Evolutionary conservation across 2,329 filamentous ascomycete genomes (phyloP), one percentile per base, ranked within the genome.

Genomic region (Rutstroemia sp.): DNA sequence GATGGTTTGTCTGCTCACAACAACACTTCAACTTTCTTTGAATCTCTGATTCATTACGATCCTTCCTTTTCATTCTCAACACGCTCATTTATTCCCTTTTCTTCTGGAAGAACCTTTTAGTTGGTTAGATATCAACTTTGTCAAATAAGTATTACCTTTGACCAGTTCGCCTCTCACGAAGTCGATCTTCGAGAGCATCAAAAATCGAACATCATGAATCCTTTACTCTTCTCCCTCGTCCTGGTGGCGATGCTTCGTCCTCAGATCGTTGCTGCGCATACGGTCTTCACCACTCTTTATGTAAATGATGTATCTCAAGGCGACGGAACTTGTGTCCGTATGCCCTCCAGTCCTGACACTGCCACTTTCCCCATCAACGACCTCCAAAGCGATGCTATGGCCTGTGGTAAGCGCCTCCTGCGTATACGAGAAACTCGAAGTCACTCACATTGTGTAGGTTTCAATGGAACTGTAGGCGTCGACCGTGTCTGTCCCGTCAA

Each of bases 321-420:
- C 59, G 83, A 88, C 66, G 87, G 81, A 30, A 85, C 83, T 25
- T 90, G 86, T 65, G 78, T 91, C 51, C 83, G 87, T 44, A 86
- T 87, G 79, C 80, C 80, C 54, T 74, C 71, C 42, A 72, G 81
- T 54, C 71, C 75, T 3, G 68, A 70, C 6, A 78, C 74, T 0
- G 76, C 79, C 50, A 86, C 79, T 5, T 70, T 69, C 38, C 87
- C 86, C 27, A 76, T 90, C 52, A 71, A 72, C 4, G 75, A 80
- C 59, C 69, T 90, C 16, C 68, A 71, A 14, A 82, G 80, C 62
- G 69, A 77, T 27, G 82, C 83, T 59, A 86, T 90, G 81, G 85
- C 85, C 39, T 91, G 87, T 67, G 87, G 86, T 86, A 75, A 59
- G 78, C 71, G 37, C 4, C 10, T 4, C 18, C 14, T 54, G 9